Base-by-base conservation (phyloP, 805 yeast genomes). In the Candida easanensis region DNA sequence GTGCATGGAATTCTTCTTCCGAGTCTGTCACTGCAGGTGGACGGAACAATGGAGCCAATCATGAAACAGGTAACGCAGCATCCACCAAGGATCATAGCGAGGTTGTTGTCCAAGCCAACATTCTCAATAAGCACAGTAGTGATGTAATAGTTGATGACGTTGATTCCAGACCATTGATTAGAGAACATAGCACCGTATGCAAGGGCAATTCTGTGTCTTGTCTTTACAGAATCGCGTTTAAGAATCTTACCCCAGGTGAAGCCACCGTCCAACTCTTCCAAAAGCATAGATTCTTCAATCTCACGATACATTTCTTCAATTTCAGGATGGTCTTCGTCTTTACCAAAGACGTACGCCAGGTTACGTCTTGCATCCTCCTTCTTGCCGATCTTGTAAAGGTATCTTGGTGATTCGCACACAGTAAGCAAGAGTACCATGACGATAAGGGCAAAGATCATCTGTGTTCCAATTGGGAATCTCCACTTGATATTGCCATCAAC, bases 381-480 rank as follows among this genome's bases (percentile, higher is more conserved):
- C 34, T 60, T 54, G 44, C 66, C 69, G 33, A 69, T 61, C 19
- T 72, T 71, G 41, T 76, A 58, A 50, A 77, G 69, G 79, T 80
- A 76, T 63, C 81, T 66, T 43, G 82, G 82, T 2, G 80, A 73
- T 53, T 76, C 81, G 27, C 80, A 80, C 47, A 53, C 41, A 16
- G 54, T 50, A 4, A 69, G n/a, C 13, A 42, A 39, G 17, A 45
- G 39, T 4, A 48, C 35, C 14, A 56, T 13, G 28, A 50, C 34
- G 8, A 20, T 16, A 17, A 35, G 19, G 1, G 78, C 75, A 51
- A 80, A 79, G 19, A 79, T 45, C 42, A 73, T 68, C 67, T 83
- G 90, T 53, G 82, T 65, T 4, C 83, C 80, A 43, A 83, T 73
- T 14, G 88, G 88, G 58, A 83, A 69, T 65, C 89, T 74, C 88